A percentile compares a stretch with the other conserved stretches of the same genome.
These are phyloP conservation scores for Zalaria obscura DNA, from an alignment of 2,329 filamentous ascomycete genomes.

Conservation along the genomic window DNA sequence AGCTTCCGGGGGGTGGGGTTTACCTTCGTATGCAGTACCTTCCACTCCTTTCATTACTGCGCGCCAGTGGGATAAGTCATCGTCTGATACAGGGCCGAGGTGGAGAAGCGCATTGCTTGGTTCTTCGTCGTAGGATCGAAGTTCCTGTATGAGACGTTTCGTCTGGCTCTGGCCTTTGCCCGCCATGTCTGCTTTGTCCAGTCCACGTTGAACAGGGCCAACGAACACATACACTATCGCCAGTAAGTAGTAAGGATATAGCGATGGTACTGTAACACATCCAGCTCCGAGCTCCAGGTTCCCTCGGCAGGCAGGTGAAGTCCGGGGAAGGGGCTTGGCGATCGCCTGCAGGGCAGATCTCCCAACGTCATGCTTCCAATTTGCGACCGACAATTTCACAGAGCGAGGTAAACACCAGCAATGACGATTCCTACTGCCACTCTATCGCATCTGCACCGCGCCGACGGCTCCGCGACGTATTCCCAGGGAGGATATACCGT, in stretches of 20 bases:
- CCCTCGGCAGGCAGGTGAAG: too few relatives aligned
- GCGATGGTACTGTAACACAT: too few relatives aligned
- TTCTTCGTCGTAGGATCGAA: conserved; percentile 41
- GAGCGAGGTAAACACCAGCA: neutral
- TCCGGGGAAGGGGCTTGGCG: too few relatives aligned
- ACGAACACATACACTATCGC: too few relatives aligned
- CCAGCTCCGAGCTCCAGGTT: too few relatives aligned
- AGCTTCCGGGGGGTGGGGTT: neutral
- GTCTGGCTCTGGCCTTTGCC: conserved; percentile 14
- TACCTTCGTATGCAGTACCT: conserved; percentile 48
- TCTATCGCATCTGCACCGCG: conserved; percentile 40
- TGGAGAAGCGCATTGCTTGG: conserved; percentile 43
- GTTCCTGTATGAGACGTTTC: conserved; percentile 48
- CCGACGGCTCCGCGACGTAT: conserved; percentile 71
- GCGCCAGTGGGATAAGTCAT: conserved; percentile 44
- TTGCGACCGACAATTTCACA: neutral
- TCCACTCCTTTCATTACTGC: conserved; percentile 46
- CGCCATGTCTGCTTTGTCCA: neutral
- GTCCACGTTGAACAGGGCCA: neutral
- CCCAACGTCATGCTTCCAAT: neutral
- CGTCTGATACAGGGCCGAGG: conserved; percentile 42
- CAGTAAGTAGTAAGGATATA: too few relatives aligned
- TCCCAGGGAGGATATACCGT: conserved; percentile 65
- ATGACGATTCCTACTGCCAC: conserved; percentile 5
- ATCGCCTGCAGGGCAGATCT: neutral